Conservation (phyloP, 768 basidiomycete genomes). For the Collybia sordida region DNA sequence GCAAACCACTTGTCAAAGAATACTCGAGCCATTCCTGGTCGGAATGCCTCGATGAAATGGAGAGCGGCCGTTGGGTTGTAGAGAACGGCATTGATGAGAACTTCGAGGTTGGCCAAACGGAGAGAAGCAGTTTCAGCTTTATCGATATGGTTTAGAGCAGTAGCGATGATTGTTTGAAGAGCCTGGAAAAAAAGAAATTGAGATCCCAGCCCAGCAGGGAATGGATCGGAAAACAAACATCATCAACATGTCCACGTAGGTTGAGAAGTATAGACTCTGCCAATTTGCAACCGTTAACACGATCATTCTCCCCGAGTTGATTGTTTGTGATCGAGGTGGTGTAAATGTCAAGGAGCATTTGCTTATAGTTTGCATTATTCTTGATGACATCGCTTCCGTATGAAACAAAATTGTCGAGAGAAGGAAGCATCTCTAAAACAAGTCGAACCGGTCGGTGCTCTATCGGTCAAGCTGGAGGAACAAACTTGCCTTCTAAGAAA, state of each 20-base stretch:
- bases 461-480: not conserved
- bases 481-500: conserved; percentile 75
- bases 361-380: conserved; percentile 68
- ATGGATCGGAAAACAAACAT: conserved; percentile 45
- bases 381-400: conserved; percentile 80
- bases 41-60: conserved; percentile 65
- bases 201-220: not conserved
- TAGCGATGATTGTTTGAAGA: conserved; percentile 62
- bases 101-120: conserved; percentile 77
- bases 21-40: conserved; percentile 58
- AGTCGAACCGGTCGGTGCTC: not conserved
- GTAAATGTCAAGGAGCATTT: conserved; percentile 84
- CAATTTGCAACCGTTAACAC: conserved; percentile 81
- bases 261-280: conserved; percentile 83
- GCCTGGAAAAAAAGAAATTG: conserved; percentile 37
- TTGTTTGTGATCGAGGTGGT: conserved; percentile 66
- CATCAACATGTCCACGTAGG: conserved; percentile 73
- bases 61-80: conserved; percentile 83
- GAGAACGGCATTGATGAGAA: conserved; percentile 78
- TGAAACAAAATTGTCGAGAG: conserved; percentile 86
- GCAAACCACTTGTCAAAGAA: conserved; percentile 89
- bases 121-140: conserved; percentile 62
- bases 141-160: conserved; percentile 59
- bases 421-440: conserved; percentile 78
- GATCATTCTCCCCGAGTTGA: conserved; percentile 81